Base-by-base conservation (phyloP, 345 rosid species). In the Syzygium aqueum region DNA sequence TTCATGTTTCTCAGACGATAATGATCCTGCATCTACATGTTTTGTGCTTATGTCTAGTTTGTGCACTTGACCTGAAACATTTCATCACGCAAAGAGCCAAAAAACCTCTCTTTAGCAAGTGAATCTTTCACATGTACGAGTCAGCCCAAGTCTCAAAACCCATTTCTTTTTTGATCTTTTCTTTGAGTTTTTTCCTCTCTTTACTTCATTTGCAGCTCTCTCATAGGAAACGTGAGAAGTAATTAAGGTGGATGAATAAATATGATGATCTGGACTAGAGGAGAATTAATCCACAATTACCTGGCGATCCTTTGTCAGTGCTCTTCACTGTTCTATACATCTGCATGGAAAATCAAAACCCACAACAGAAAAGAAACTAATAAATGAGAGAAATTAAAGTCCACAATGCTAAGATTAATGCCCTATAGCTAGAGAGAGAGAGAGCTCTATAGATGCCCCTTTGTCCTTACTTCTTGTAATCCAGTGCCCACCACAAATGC, bases 241-340 rank as follows among this genome's bases (percentile, higher is more conserved):
- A 49, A 49, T 25, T 83, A 83, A 53, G 23, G 21, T 56, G 33
- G 14, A 54, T 33, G 67, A 54, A 25, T 53, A 85, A 40, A n/a
- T 13, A 37, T 30, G 30, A 25, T 27, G 86, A 85, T 54, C 30
- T 22, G 49, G 19, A 37, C 33, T 40, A 11, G 51, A 53, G 40
- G 80, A 84, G 30, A 53, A 25, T 43, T 19, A 40, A 46, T n/a
- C 59, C 52, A 23, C 15, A 85, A 85, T 91, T 92, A 96, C 98
- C 98, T 57, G 85, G 51, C 91, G 95, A 84, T 90, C 92, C 94
- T 93, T 94, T 96, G 94, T 93, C 95, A 90, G 99, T 95, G 94
- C 94, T 95, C 94, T 93, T 97, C 90, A 97, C 99, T 95, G 99
- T 97, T 94, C 99, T 95, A 90, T 97, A 97, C 99, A 97, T 97